Conservation (phyloP, 768 basidiomycete species). For the Naganishia kalamii region DNA sequence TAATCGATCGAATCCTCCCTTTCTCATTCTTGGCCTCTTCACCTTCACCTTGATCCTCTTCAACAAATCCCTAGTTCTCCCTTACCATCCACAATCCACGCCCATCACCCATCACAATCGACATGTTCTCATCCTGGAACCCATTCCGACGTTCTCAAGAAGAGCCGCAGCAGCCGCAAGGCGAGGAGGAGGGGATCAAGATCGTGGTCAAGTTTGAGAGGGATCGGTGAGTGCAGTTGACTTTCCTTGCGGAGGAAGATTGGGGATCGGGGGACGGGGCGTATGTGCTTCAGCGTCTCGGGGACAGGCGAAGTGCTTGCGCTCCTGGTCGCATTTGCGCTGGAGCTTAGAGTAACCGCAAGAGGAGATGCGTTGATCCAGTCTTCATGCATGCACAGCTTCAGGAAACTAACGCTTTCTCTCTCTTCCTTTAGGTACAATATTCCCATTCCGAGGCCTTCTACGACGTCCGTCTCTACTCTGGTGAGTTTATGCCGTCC, state of each 20-base stretch:
- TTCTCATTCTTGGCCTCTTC: too few species aligned
- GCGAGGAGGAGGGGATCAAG: conserved; percentile 21
- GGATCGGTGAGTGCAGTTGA: conserved; percentile 18
- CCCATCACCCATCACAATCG: too few species aligned
- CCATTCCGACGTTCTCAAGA: conserved; percentile 17
- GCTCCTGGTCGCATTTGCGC: too few species aligned
- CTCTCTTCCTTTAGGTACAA: conserved; percentile 36
- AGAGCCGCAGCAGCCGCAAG: background rate
- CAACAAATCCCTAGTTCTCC: background rate
- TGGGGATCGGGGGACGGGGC: background rate
- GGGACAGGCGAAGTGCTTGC: too few species aligned
- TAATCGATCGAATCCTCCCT: too few species aligned
- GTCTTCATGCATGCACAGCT: background rate
- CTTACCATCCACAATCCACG: background rate
- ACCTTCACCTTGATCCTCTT: too few species aligned
- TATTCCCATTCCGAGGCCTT: conserved; percentile 43
- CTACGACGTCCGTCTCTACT: conserved; percentile 39
- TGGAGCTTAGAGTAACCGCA: too few species aligned
- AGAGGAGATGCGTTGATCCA: too few species aligned
- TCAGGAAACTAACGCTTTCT: background rate
- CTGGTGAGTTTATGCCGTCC: conserved; percentile 19
- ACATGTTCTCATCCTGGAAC: conserved; percentile 25
- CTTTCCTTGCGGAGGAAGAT: background rate
- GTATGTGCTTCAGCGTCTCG: too few species aligned
- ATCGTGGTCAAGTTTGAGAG: conserved; percentile 23